These are phyloP conservation scores for Vickermania spadyakhi DNA, from an alignment of 208 protist species.

Conservation along the genomic window DNA sequence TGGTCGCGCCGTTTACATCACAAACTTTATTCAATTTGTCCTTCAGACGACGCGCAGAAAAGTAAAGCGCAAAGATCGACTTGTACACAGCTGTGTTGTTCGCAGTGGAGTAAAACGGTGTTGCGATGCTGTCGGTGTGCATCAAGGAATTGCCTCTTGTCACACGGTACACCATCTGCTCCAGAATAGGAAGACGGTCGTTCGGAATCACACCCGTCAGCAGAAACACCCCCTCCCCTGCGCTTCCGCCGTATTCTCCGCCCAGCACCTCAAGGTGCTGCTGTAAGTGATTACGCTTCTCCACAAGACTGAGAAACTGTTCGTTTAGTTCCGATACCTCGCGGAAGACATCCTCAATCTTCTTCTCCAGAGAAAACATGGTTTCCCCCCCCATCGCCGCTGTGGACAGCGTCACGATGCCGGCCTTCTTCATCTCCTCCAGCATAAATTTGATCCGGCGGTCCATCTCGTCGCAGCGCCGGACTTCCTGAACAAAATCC, in stretches of 20 bases:
- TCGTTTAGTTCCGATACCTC: conserved; percentile 91
- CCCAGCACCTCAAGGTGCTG: conserved; percentile 78
- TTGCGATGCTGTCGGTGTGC: conserved; percentile 79
- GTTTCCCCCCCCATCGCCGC: conserved; percentile 41
- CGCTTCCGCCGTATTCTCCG: conserved; percentile 49
- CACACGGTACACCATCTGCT: conserved; percentile 92
- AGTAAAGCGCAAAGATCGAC: conserved; percentile 96
- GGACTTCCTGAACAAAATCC: conserved; percentile 95
- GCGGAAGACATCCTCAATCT: conserved; percentile 86
- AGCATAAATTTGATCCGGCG: conserved; percentile 93
- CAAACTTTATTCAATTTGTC: conserved; percentile 94
- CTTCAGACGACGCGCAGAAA: conserved; percentile 87
- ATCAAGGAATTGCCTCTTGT: conserved; percentile 96
- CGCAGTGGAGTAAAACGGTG: conserved; percentile 83
- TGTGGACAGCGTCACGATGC: conserved; percentile 37
- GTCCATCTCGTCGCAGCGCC: conserved; percentile 96
- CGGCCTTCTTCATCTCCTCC: conserved; percentile 81
- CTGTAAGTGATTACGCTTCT: conserved; percentile 65
- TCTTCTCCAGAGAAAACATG: conserved; percentile 81
- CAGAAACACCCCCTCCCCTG: conserved; percentile 68
- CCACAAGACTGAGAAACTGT: conserved; percentile 76
- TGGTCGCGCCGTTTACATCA: conserved; percentile 90
- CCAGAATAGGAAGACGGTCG: conserved; percentile 82
- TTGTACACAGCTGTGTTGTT: conserved; percentile 83
- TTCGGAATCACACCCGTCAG: conserved; percentile 93